These are phyloP conservation scores for Arachnomyces sp. DNA, from an alignment of 2,329 filamentous ascomycete genomes.

Conservation along the genomic window DNA sequence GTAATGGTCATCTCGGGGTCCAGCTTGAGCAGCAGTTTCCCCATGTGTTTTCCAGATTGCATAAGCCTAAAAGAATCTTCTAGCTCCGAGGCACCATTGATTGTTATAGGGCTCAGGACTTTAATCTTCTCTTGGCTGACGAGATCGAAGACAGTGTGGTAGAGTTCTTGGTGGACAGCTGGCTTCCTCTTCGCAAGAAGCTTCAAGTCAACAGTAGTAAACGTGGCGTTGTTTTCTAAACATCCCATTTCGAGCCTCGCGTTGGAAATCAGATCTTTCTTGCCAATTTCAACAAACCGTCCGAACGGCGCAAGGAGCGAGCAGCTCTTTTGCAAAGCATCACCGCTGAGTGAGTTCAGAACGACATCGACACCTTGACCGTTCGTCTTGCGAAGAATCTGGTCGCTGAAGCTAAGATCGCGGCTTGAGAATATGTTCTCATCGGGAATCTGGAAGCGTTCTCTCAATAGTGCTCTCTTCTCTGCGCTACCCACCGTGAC, in stretches of 20 bases:
- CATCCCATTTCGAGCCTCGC: slow-evolving; percentile 32
- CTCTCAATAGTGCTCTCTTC: slow-evolving; percentile 7
- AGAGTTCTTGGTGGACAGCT: too few relatives aligned
- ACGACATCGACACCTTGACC: slow-evolving; percentile 11
- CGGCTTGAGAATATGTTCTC: slow-evolving; percentile 7
- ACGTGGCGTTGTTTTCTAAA: slow-evolving; percentile 33
- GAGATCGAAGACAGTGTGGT: too few relatives aligned
- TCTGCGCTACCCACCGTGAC: slow-evolving; percentile 9
- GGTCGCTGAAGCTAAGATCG: slow-evolving; percentile 2
- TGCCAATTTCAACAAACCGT: slow-evolving; percentile 38
- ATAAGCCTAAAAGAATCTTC: slow-evolving; percentile 15
- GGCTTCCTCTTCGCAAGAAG: too few relatives aligned
- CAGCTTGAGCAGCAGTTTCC: slow-evolving; percentile 14
- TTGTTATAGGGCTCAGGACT: slow-evolving; percentile 10
- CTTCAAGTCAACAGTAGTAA: too few relatives aligned
- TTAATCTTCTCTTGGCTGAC: slow-evolving; percentile 15
- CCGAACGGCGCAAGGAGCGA: slow-evolving; percentile 11
- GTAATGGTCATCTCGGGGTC: too few relatives aligned
- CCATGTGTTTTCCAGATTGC: slow-evolving; percentile 15
- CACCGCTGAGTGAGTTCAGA: slow-evolving; percentile 12
- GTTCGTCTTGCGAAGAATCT: slow-evolving; percentile 1
- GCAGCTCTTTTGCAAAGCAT: slow-evolving; percentile 9
- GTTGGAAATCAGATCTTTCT: slow-evolving; percentile 31
- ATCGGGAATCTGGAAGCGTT: slow-evolving; percentile 6
- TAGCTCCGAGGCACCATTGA: slow-evolving; percentile 11